Percentiles rank a stretch among this genome's conserved stretches.
Evolutionary conservation across 2,329 filamentous ascomycete genomes (phyloP).

Genomic region (Arthrobotrys pseudoclavata): DNA sequence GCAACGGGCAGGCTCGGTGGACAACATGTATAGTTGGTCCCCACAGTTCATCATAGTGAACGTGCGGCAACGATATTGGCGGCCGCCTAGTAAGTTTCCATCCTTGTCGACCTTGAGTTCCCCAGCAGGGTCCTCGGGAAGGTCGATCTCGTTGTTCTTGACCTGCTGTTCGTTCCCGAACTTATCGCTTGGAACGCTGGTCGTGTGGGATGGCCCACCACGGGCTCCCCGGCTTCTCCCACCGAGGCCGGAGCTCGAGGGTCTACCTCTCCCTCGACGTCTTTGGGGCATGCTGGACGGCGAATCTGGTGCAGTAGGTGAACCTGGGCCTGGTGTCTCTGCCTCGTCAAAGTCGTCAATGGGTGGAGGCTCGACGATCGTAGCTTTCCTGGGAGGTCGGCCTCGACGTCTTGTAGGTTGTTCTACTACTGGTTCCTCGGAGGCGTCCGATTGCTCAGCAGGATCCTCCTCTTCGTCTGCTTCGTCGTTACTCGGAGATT

Average conservation of each 20-base stretch:
- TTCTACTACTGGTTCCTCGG: constrained; percentile 63
- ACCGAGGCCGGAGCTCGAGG: constrained; percentile 76
- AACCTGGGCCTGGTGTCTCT: constrained; percentile 69
- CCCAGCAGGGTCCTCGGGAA: constrained; percentile 88
- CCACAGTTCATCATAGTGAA: constrained; percentile 92
- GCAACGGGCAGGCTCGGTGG: constrained; percentile 94
- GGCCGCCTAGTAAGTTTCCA: constrained; percentile 83
- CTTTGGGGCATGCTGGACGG: constrained; percentile 71
- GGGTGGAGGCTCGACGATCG: constrained; percentile 18
- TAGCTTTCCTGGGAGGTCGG: constrained; percentile 67
- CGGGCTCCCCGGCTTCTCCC: constrained; percentile 75
- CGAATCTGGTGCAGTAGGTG: constrained; percentile 76
- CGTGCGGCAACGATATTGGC: constrained; percentile 92
- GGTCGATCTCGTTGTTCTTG: constrained; percentile 87
- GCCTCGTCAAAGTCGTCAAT: constrained; percentile 47
- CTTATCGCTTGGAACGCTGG: constrained; percentile 88
- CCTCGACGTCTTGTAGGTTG: constrained; percentile 70
- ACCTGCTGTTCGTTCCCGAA: constrained; percentile 94
- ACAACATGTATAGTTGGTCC: constrained; percentile 97
- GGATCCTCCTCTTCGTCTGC: constrained; percentile 41
- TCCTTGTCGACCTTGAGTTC: constrained; percentile 93
- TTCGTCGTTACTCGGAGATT: constrained; percentile 41
- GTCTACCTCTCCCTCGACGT: constrained; percentile 68
- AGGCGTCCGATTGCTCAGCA: constrained; percentile 48
- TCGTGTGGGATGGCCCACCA: constrained; percentile 80